Base-by-base conservation (phyloP, 768 basidiomycete genomes). In the Hemileccinum rubropunctum region DNA sequence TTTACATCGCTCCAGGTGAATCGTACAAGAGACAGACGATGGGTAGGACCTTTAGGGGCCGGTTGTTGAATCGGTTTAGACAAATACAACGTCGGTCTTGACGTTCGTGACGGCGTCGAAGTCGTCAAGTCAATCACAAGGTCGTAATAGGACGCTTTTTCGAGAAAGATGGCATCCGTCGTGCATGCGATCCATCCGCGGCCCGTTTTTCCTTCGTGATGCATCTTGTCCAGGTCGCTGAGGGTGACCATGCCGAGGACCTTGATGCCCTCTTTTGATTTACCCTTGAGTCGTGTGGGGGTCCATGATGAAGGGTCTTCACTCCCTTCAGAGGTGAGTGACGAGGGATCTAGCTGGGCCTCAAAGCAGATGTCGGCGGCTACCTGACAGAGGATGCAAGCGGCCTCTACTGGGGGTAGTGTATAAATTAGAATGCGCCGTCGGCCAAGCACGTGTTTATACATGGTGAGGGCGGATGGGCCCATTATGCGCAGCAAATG, bases 121-220 rank as follows among this genome's bases (percentile, higher is more conserved):
- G 86, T 83, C 36, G 86, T 87, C 42, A 92, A 69, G 66, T 93
- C 88, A 52, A 93, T 83, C 43, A 93, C 70, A 13, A 93, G 74
- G 63, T 93, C 91, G 59, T 91, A 93, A 57, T 81, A 82, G 3
- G 78, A 71, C 1, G 90, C 85, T 63, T 84, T 88, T 55, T 93
- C 91, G 38, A 91, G 72, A 69, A 88, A 92, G 15, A 93, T 79
- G 9, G 89, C 83, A 55, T 93, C 91, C 2, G 91, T 91, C 10
- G 91, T 89, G 61, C 90, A 92, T 28, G 90, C 90, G 47, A 92
- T 81, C 89, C 89, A 93, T 17, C 90, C 90, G 6, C 78, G 72
- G 6, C 87, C 86, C 2, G 68, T 75, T 55, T 72, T 68, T 23
- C 77, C 75, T 63, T 85, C 86, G 15, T 68, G 65, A 47, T 78